These are phyloP conservation scores for Serendipita sp. DNA, from an alignment of 768 basidiomycete genomes.

Conservation along the genomic window DNA sequence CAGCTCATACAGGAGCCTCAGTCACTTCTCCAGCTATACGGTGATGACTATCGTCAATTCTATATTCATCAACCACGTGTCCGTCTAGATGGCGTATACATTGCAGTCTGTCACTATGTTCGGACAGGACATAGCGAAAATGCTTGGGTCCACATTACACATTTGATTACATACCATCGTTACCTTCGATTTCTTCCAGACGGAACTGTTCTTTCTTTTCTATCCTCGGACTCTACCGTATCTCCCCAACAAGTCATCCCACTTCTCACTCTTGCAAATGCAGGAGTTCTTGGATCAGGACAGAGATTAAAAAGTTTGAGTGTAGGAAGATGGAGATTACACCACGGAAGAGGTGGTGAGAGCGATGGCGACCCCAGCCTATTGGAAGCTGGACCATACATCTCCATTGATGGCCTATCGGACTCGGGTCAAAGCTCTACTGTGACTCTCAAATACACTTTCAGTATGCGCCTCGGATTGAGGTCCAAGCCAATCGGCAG, in stretches of 20 bases:
- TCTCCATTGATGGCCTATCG: neutral
- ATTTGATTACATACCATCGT: slow-evolving; percentile 84
- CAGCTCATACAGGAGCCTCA: slow-evolving; percentile 43
- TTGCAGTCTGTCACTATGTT: slow-evolving; percentile 63
- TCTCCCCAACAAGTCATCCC: slow-evolving; percentile 58
- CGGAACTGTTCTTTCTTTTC: slow-evolving; percentile 70
- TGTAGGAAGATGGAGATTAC: neutral
- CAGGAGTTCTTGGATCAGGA: neutral
- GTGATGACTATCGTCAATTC: slow-evolving; percentile 52
- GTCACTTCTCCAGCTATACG: slow-evolving; percentile 35
- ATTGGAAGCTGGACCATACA: neutral
- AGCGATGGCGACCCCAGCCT: neutral
- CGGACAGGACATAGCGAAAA: slow-evolving; percentile 41
- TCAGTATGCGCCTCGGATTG: slow-evolving; percentile 56
- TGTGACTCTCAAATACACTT: slow-evolving; percentile 36
- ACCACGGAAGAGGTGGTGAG: neutral
- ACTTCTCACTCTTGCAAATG: slow-evolving; percentile 39
- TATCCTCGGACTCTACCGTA: slow-evolving; percentile 58
- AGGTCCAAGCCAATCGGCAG: slow-evolving; percentile 67
- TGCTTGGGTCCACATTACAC: slow-evolving; percentile 70
- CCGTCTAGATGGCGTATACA: slow-evolving; percentile 78
- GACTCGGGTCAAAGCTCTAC: neutral
- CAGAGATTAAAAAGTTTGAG: neutral
- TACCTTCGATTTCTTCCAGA: slow-evolving; percentile 83
- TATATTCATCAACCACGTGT: slow-evolving; percentile 76